Conservation (phyloP, 2,329 filamentous ascomycete species). For the Xylariaceae sp. region DNA sequence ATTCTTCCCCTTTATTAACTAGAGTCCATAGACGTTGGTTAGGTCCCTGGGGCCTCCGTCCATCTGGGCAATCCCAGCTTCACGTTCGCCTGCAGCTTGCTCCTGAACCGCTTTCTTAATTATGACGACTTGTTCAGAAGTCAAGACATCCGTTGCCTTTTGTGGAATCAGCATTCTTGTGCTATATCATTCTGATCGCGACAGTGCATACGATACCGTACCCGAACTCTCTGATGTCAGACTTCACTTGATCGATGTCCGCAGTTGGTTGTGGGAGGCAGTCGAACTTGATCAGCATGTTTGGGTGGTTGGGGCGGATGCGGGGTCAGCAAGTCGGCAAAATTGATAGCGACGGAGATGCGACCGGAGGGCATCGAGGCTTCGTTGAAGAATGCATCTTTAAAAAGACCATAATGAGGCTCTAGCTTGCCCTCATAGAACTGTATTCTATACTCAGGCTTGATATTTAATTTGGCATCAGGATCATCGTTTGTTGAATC, state of each 20-base stretch:
- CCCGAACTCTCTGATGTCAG: conserved; percentile 25
- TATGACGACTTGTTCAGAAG: conserved; percentile 20
- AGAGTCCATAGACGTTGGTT: conserved; percentile 22
- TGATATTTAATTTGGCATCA: conserved; percentile 21
- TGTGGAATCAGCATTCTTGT: neutral
- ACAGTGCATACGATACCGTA: conserved; percentile 21
- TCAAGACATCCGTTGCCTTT: conserved; percentile 21
- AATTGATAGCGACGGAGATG: conserved; percentile 24
- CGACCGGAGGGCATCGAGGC: conserved; percentile 21
- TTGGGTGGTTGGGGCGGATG: conserved; percentile 15
- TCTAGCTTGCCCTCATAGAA: conserved; percentile 26
- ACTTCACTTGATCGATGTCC: conserved; percentile 27
- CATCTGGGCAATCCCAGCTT: conserved; percentile 19
- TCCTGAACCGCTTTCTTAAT: conserved; percentile 23
- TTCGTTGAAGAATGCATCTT: conserved; percentile 25
- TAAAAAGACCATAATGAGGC: conserved; percentile 26
- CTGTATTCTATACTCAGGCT: conserved; percentile 23
- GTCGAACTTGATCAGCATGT: conserved; percentile 31
- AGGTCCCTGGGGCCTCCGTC: conserved; percentile 21
- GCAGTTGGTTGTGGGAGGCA: conserved; percentile 32
- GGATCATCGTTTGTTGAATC: conserved; percentile 19
- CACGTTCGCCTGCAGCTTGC: conserved; percentile 25
- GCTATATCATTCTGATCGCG: neutral
- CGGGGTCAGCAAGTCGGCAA: conserved; percentile 24
- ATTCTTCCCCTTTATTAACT: conserved; percentile 26